Evolutionary conservation across 2,329 filamentous ascomycete species (phyloP), one percentile per base, ranked within the genome.

Genomic region (Trichophyton equinum): DNA sequence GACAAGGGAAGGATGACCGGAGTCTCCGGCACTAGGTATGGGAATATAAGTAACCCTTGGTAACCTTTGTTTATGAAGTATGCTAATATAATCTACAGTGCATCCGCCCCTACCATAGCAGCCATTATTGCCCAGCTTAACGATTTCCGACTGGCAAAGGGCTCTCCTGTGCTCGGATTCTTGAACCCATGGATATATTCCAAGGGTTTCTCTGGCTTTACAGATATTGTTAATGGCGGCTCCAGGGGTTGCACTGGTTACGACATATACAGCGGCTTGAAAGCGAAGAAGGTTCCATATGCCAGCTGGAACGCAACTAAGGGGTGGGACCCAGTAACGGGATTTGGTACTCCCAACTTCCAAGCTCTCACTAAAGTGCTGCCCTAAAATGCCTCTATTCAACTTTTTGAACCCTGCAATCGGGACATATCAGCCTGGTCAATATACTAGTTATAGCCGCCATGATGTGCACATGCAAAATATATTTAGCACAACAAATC

Each of bases 101-200:
- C 85, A 0, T 80, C 85, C 1, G 75, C 82, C 0, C 87, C 87
- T 0, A 75, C 84, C 0, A 80, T 86, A 57, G 84, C 85, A 0
- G 79, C 79, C 13, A 78, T 89, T 64, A 74, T 89, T 57, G 78
- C 81, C 0, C 77, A 87, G 42, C 71, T 89, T 58, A 89, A 89
- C 68, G 82, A 85, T 62, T 79, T 81, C 22, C 77, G 84, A 36
- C 71, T 87, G 56, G 74, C 78, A 15, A 73, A 75, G n/a, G 81
- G 81, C 1, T 78, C 79, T 68, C 69, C 78, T 5, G 67, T 75
- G 0, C 71, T 86, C 66, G 83, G 83, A 0, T 85, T 84, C 67
- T 70, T 86, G 27, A 85, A 85, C 68, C 82, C 83, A 0, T 83
- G 81, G 79, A 71, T 86, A 15, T 85, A 85, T 66, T 71, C 70